Evolutionary conservation across 1,139 yeast species (phyloP).

Genomic region (Suhomyces bokatorum): DNA sequence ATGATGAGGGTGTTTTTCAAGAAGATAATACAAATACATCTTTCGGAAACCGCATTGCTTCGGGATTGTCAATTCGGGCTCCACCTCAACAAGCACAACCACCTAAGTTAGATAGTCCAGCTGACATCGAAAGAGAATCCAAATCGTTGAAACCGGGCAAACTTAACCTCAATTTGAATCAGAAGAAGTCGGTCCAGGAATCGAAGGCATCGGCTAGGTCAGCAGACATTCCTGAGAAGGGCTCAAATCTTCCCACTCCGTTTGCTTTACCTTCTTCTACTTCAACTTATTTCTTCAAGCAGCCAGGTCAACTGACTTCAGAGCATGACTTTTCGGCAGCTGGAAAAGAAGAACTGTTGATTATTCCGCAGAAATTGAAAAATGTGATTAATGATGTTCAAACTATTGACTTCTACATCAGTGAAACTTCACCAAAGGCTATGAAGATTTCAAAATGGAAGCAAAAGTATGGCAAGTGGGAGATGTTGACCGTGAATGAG

Average conservation of each 20-base stretch:
- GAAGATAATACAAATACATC: neutral
- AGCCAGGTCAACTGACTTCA: slow-evolving; percentile 13
- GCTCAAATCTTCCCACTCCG: slow-evolving; percentile 35
- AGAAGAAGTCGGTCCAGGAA: neutral
- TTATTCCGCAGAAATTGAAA: slow-evolving; percentile 40
- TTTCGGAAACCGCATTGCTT: neutral
- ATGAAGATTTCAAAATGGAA: slow-evolving; percentile 49
- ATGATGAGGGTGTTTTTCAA: neutral
- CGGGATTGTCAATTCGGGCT: neutral
- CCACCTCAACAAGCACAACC: neutral
- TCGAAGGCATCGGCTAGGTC: neutral
- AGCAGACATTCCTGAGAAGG: neutral
- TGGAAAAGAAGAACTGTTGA: slow-evolving; percentile 18
- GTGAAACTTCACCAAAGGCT: slow-evolving; percentile 36
- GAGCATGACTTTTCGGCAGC: slow-evolving; percentile 4
- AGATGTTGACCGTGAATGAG: slow-evolving; percentile 42
- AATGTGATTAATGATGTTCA: slow-evolving; percentile 40
- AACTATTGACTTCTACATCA: slow-evolving; percentile 42
- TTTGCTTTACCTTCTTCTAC: slow-evolving; percentile 51
- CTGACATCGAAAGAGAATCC: neutral
- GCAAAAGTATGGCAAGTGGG: slow-evolving; percentile 47
- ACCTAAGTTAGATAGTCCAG: neutral
- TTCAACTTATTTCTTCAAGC: slow-evolving; percentile 42
- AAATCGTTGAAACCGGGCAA: neutral
- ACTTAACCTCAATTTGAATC: slow-evolving; percentile 3